These are phyloP conservation scores for Entrophospora sp. DNA, from an alignment of 192 early-diverging fungal genomes.

Conservation along the genomic window DNA sequence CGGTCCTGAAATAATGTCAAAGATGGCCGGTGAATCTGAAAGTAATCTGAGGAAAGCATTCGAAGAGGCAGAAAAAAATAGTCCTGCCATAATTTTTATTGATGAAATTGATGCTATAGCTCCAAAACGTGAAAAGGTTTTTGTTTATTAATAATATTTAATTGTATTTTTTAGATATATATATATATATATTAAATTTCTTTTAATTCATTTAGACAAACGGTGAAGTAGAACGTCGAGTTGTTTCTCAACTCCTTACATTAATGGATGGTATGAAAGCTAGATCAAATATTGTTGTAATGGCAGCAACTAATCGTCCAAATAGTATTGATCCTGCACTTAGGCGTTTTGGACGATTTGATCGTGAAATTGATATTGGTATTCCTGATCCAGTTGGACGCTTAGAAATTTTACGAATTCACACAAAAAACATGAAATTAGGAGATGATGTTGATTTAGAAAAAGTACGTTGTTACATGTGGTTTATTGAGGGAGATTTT, in stretches of 20 bases:
- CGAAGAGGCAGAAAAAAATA: slow-evolving; percentile 97
- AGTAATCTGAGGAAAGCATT: slow-evolving; percentile 97
- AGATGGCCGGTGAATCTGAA: slow-evolving; percentile 99
- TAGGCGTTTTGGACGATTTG: slow-evolving; percentile 97
- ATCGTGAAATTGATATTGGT: slow-evolving; percentile 98
- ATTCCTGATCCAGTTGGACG: slow-evolving; percentile 98
- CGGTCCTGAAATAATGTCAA: slow-evolving; percentile 99
- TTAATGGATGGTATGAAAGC: slow-evolving; percentile 98
- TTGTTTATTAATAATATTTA: neutral
- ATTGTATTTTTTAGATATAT: neutral
- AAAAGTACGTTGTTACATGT: slow-evolving; percentile 31
- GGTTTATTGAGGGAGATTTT: no score
- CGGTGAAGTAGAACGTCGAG: slow-evolving; percentile 96
- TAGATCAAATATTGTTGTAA: slow-evolving; percentile 95
- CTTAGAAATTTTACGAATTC: slow-evolving; percentile 97
- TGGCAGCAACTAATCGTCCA: slow-evolving; percentile 98
- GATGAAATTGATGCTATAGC: slow-evolving; percentile 99
- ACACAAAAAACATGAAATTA: slow-evolving; percentile 99
- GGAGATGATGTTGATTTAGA: slow-evolving; percentile 96
- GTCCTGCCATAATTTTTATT: slow-evolving; percentile 96
- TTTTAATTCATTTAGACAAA: slow-evolving; percentile 59
- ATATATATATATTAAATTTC: neutral
- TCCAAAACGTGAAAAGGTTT: slow-evolving; percentile 92
- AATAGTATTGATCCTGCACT: slow-evolving; percentile 98
- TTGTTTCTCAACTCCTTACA: slow-evolving; percentile 96